A percentile compares a stretch with the other conserved stretches of the same genome.
Conservation (phyloP, 306 rosid species). For the Pueraria montana region DNA sequence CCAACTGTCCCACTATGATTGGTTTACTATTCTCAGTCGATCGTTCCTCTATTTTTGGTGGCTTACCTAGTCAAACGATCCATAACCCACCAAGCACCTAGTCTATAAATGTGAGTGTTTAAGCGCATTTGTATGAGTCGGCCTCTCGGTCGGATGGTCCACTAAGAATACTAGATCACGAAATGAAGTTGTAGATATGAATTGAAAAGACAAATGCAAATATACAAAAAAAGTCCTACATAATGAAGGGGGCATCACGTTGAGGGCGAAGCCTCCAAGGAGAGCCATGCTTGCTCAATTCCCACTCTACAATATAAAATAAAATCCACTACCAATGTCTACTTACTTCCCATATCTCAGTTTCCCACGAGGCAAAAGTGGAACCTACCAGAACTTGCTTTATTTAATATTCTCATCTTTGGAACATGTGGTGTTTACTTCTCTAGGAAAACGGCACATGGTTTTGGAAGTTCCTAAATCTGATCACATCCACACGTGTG, state of each 20-base stretch:
- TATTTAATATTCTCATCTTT: slow-evolving; percentile 38
- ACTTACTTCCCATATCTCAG: neutral
- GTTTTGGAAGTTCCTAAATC: slow-evolving; percentile 8
- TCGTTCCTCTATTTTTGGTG: no score
- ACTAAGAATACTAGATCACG: neutral
- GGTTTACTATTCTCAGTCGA: no score
- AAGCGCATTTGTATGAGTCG: no score
- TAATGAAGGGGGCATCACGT: neutral
- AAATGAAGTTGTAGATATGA: neutral
- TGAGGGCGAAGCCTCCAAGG: neutral
- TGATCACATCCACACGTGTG: neutral
- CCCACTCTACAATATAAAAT: slow-evolving; percentile 16
- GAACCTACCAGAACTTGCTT: slow-evolving; percentile 34
- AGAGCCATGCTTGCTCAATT: slow-evolving; percentile 13
- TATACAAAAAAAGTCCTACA: neutral
- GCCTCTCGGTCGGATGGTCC: no score
- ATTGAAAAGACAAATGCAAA: neutral
- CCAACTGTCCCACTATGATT: no score
- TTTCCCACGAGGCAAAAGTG: neutral
- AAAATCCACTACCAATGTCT: neutral
- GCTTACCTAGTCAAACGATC: no score
- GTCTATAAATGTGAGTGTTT: no score
- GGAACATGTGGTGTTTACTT: slow-evolving; percentile 8
- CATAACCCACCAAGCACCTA: no score
- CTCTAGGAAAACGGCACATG: neutral